phyloP scores from a whole-genome alignment of 106 monocot species.

The Allium sativum region DNA sequence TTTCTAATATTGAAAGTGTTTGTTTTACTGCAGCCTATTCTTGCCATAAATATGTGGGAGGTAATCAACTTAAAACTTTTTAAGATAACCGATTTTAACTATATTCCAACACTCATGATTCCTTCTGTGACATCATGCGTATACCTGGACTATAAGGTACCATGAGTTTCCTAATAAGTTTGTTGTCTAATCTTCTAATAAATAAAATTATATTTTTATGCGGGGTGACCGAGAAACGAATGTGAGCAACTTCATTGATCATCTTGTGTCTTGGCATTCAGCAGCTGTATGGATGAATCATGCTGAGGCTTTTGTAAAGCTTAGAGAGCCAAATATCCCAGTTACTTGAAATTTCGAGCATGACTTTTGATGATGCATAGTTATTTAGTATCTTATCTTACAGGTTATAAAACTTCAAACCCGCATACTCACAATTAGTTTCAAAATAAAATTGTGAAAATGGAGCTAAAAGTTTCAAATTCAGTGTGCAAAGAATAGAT shows the following conservation, averaged over 20 bases:
- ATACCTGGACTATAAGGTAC: conserved; percentile 94
- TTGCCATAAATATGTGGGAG: conserved; percentile 94
- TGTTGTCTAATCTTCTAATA: too few relatives aligned
- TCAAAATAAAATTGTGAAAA: too few relatives aligned
- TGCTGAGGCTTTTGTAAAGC: conserved; percentile 89
- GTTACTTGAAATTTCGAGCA: conserved; percentile 25
- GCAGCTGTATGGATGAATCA: conserved; percentile 56
- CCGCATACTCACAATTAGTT: not conserved
- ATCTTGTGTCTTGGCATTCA: conserved; percentile 87
- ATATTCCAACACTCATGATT: conserved; percentile 11
- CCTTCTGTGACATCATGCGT: conserved; percentile 60
- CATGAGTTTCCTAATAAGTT: not conserved
- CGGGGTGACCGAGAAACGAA: conserved; percentile 72
- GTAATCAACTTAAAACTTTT: conserved; percentile 25
- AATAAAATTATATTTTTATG: not conserved
- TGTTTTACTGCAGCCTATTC: conserved; percentile 59
- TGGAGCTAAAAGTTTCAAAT: too few relatives aligned
- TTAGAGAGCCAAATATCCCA: conserved; percentile 89
- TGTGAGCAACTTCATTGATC: conserved; percentile 62
- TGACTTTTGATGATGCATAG: not conserved
- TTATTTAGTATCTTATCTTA: not conserved
- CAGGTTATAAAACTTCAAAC: not conserved
- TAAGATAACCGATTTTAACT: not conserved
- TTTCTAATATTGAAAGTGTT: conserved; percentile 4
- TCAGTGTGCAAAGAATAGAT: too few relatives aligned